Conservation (phyloP, 2,329 filamentous ascomycete genomes). For the Alternaria sp. region DNA sequence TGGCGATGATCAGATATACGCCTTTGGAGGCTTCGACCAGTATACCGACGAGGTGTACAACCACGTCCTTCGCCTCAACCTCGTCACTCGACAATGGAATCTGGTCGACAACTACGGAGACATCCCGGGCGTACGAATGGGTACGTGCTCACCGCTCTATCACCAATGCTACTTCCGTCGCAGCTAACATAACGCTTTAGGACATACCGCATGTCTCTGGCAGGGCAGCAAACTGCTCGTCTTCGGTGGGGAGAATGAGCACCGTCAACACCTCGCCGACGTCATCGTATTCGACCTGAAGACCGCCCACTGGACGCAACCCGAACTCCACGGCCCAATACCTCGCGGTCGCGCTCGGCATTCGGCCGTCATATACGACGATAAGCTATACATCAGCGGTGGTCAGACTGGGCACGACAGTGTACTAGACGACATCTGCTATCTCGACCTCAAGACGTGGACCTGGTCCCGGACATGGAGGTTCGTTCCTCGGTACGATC, state of each 20-base stretch:
- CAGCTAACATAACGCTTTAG: conserved; percentile 53
- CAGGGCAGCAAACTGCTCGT: conserved; percentile 94
- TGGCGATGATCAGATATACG: conserved; percentile 95
- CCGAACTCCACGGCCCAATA: conserved; percentile 80
- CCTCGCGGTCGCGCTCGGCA: conserved; percentile 92
- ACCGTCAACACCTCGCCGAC: conserved; percentile 92
- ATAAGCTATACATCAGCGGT: conserved; percentile 94
- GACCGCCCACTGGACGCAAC: conserved; percentile 94
- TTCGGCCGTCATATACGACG: conserved; percentile 91
- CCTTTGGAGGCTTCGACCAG: conserved; percentile 97
- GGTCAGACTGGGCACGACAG: conserved; percentile 95
- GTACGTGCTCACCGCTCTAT: conserved; percentile 55
- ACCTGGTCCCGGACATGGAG: conserved; percentile 97
- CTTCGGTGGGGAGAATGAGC: conserved; percentile 97
- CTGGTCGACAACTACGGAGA: conserved; percentile 98
- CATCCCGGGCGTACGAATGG: conserved; percentile 96
- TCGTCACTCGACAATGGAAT: conserved; percentile 89
- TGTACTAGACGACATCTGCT: conserved; percentile 95
- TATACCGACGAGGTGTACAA: conserved; percentile 99
- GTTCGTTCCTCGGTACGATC: conserved; percentile 93
- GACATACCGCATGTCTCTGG: conserved; percentile 93
- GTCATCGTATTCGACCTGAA: conserved; percentile 95
- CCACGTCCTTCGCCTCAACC: conserved; percentile 87
- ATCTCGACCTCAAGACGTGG: conserved; percentile 94
- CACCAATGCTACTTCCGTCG: neutral